Percentiles rank a stretch among this genome's conserved stretches.
Conservation (phyloP, 1,284 basidiomycete species). For the Trametes sp. region DNA sequence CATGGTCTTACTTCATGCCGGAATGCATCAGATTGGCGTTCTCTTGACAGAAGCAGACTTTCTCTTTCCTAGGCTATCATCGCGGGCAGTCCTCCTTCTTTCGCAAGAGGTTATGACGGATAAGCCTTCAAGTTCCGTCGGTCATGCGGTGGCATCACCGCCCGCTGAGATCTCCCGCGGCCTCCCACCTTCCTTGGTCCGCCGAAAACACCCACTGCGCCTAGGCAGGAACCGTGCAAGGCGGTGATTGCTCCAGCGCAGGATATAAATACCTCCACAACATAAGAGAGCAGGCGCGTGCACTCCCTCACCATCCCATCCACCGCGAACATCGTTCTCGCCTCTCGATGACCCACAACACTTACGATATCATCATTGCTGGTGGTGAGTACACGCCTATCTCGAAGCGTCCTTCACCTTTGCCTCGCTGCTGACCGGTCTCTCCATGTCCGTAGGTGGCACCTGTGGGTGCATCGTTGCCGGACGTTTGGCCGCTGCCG, state of each 20-base stretch:
- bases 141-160: not conserved
- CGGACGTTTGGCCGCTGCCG: conserved; percentile 53
- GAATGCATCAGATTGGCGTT: too few relatives aligned
- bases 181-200: not conserved
- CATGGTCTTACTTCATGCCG: too few relatives aligned
- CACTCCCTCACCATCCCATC: not conserved
- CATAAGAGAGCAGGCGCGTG: not conserved
- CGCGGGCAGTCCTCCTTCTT: too few relatives aligned
- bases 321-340: not conserved
- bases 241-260: not conserved
- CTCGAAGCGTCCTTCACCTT: not conserved
- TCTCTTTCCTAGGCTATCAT: too few relatives aligned
- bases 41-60: too few relatives aligned
- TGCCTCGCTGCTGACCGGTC: not conserved
- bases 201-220: not conserved
- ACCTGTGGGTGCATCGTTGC: conserved; percentile 56
- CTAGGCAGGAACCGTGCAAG: not conserved
- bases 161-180: not conserved
- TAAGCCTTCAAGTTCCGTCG: too few relatives aligned
- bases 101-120: too few relatives aligned
- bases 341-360: conserved; percentile 10
- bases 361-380: conserved; percentile 27
- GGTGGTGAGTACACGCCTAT: conserved; percentile 14
- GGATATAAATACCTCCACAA: not conserved
- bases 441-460: conserved; percentile 48